Evolutionary conservation across 257 asterid species (phyloP).

Genomic region (Gentiana macrophylla): DNA sequence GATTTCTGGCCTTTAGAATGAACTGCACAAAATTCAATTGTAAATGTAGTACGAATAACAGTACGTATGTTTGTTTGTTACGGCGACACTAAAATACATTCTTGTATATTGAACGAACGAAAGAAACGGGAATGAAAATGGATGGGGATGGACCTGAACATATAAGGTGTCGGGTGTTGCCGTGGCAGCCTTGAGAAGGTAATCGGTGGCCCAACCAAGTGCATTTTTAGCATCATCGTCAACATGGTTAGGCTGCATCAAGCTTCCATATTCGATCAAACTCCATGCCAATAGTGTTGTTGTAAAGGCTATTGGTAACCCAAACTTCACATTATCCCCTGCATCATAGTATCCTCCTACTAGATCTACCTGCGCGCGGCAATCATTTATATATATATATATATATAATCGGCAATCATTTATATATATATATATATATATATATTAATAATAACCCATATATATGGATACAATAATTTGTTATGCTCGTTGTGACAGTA

Average conservation of each 20-base stretch:
- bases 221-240: constrained; percentile 42
- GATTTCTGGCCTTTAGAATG: too few species aligned
- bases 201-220: constrained; percentile 70
- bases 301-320: constrained; percentile 83
- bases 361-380: constrained; percentile 43
- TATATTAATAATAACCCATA: too few species aligned
- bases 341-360: constrained; percentile 89
- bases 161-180: constrained; percentile 49
- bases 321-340: constrained; percentile 79
- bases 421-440: neutral
- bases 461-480: too few species aligned
- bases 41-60: too few species aligned
- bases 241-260: constrained; percentile 36
- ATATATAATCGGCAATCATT: too few species aligned
- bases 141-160: constrained; percentile 36
- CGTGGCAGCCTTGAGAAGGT: constrained; percentile 79
- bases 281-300: constrained; percentile 79
- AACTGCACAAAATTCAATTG: too few species aligned
- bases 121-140: too few species aligned
- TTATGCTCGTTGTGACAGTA: too few species aligned
- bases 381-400: neutral
- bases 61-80: too few species aligned
- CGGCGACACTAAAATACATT: too few species aligned
- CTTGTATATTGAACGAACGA: too few species aligned
- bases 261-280: constrained; percentile 56